Evolutionary conservation across 2,329 filamentous ascomycete genomes (phyloP), one percentile per base, ranked within the genome.

Genomic region (Shiraia bambusicola): DNA sequence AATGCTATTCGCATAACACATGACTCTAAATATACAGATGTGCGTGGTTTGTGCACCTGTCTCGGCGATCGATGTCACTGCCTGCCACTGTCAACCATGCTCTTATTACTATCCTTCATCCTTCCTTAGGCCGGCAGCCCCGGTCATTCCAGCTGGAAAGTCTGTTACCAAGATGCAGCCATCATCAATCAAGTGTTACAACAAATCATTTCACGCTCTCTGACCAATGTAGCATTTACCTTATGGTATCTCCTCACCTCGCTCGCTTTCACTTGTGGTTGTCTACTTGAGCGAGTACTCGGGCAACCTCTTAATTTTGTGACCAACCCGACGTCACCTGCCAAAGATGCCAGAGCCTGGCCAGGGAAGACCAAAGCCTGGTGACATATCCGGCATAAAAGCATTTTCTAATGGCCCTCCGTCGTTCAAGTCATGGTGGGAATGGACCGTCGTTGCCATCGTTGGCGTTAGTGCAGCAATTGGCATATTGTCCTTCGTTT

Each of bases 351-450:
- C 19, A 22, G 19, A 22, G 19, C 19, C 19, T 5, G 19, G 8
- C 19, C 19, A 22, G 19, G 19, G 8, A 22, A 22, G 8, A 22
- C 19, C 19, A 22, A 22, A 22, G 19, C 19, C 19, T 22, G 19
- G 19, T 22, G 19, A 22, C 4, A 22, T 65, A 28, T 42, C 64
- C 26, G 63, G 63, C 13, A 59, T 68, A 32, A 48, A 34, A 19
- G 62, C 65, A 13, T 68, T 67, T 31, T 40, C 37, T 8, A 41
- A 42, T 38, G 61, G 52, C n/a, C 30, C n/a, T 17, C 32, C 38
- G n/a, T 29, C 45, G 9, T 40, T 63, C 9, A 47, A 52, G 12
- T 27, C 52, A 22, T 69, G 65, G 65, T 69, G 65, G 65, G 54
- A 66, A 34, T 64, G 49, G 53, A 49, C 54, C 4, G 54, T 69